A percentile compares a stretch with the other conserved stretches of the same genome.
Conservation (phyloP, 2,329 filamentous ascomycete species). For the Phyllosticta paracitricarpa region DNA sequence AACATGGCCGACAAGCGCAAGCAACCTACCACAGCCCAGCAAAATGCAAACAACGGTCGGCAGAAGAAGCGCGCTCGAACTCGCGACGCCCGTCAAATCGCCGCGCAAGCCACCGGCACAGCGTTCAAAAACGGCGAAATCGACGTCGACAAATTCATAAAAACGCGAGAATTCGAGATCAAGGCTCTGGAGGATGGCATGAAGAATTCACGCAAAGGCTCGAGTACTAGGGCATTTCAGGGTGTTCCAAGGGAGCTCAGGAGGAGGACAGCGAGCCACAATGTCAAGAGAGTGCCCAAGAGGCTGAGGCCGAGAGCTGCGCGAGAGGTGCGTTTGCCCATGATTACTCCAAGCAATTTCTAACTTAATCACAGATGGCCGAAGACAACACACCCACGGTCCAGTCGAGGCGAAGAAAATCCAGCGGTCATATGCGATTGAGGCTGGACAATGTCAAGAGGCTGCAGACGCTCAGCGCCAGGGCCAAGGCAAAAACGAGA, state of each 20-base stretch:
- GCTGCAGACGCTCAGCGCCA: slow-evolving; percentile 50
- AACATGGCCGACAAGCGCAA: slow-evolving; percentile 10
- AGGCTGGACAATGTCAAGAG: slow-evolving; percentile 68
- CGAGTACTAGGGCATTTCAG: slow-evolving; percentile 73
- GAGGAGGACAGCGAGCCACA: slow-evolving; percentile 85
- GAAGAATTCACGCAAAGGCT: slow-evolving; percentile 55
- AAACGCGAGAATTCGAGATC: slow-evolving; percentile 82
- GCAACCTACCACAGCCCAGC: not conserved
- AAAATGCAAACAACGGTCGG: slow-evolving; percentile 3
- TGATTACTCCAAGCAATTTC: not conserved
- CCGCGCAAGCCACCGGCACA: slow-evolving; percentile 24
- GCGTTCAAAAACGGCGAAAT: slow-evolving; percentile 66
- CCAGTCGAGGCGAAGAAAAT: slow-evolving; percentile 53
- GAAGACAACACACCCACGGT: slow-evolving; percentile 87
- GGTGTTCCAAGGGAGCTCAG: slow-evolving; percentile 76
- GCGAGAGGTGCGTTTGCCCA: slow-evolving; percentile 37
- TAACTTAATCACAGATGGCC: slow-evolving; percentile 44
- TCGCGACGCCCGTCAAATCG: slow-evolving; percentile 18
- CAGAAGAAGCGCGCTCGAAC: slow-evolving; percentile 8
- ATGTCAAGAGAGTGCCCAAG: slow-evolving; percentile 80
- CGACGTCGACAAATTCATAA: slow-evolving; percentile 74
- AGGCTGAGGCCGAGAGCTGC: slow-evolving; percentile 61
- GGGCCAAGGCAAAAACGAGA: slow-evolving; percentile 31
- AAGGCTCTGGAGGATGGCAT: slow-evolving; percentile 75
- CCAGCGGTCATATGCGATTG: slow-evolving; percentile 43